A percentile compares a stretch with the other conserved stretches of the same genome.
phyloP scores from a whole-genome alignment of 1,284 basidiomycete species.

The Takashimella tepidaria region DNA sequence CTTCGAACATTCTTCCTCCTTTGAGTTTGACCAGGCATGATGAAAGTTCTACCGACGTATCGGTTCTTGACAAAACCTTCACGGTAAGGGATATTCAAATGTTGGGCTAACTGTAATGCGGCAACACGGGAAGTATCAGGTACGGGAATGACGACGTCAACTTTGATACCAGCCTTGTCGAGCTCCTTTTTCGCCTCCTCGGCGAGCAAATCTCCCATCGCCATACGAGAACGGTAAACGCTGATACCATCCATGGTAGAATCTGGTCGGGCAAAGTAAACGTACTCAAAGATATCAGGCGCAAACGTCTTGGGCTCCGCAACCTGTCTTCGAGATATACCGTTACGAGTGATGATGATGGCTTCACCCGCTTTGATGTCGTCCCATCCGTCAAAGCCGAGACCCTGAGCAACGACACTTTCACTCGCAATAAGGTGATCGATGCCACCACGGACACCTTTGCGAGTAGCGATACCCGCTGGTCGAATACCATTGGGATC shows the following conservation, averaged over 20 bases:
- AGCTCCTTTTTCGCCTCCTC: constrained; percentile 77
- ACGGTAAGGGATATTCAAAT: constrained; percentile 82
- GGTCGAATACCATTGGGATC: constrained; percentile 99
- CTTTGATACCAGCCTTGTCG: constrained; percentile 60
- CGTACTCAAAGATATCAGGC: constrained; percentile 99
- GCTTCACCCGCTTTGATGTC: constrained; percentile 93
- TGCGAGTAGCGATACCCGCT: constrained; percentile 70
- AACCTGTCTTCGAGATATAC: constrained; percentile 68
- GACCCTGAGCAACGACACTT: constrained; percentile 91
- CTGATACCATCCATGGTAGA: constrained; percentile 96
- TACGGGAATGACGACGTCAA: constrained; percentile 97
- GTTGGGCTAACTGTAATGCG: constrained; percentile 91
- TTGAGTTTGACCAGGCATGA: constrained; percentile 97
- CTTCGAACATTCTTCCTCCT: constrained; percentile 85
- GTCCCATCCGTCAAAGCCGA: constrained; percentile 85
- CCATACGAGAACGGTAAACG: constrained; percentile 96
- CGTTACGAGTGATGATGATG: constrained; percentile 82
- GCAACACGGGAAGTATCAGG: constrained; percentile 97
- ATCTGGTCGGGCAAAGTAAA: constrained; percentile 98
- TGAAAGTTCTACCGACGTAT: constrained; percentile 97
- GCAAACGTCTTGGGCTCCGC: constrained; percentile 68
- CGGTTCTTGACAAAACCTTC: constrained; percentile 99
- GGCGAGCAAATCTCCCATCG: constrained; percentile 96
- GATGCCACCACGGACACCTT: constrained; percentile 51
- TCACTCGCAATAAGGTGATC: constrained; percentile 95